A percentile compares a stretch with the other conserved stretches of the same genome.
Evolutionary conservation across 768 basidiomycete genomes (phyloP).

Genomic region (Lactifluus subvellereus): DNA sequence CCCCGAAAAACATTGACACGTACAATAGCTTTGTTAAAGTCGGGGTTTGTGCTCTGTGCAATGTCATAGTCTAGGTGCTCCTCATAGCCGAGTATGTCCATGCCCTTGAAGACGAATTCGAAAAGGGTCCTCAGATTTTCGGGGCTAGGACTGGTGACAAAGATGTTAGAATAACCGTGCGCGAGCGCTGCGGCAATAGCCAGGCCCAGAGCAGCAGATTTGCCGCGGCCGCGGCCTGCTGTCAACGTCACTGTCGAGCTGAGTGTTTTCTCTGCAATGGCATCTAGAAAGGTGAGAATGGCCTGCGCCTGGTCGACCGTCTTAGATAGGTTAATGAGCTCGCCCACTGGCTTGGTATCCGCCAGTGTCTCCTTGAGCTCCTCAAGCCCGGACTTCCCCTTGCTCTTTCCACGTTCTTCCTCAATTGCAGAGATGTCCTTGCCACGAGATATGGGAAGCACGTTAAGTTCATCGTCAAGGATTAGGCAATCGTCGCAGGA

Average conservation of each 20-base stretch:
- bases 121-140: constrained; percentile 98
- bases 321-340: constrained; percentile 83
- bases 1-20: constrained; percentile 90
- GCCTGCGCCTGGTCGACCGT: constrained; percentile 95
- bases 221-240: constrained; percentile 91
- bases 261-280: constrained; percentile 87
- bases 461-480: constrained; percentile 96
- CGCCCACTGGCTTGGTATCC: constrained; percentile 82
- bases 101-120: constrained; percentile 94
- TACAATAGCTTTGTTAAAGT: constrained; percentile 92
- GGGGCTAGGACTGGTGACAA: constrained; percentile 95
- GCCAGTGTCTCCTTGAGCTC: constrained; percentile 72
- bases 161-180: constrained; percentile 95
- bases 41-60: constrained; percentile 88
- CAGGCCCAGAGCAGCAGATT: constrained; percentile 93
- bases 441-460: constrained; percentile 89
- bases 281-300: constrained; percentile 89
- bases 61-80: constrained; percentile 98
- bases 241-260: constrained; percentile 94
- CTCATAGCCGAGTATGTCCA: constrained; percentile 92
- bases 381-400: constrained; percentile 59
- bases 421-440: constrained; percentile 80
- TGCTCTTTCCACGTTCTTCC: constrained; percentile 43
- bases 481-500: constrained; percentile 90
- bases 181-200: constrained; percentile 89